Base-by-base conservation (phyloP, 2,329 filamentous ascomycete species). In the Mycosphaerelloides madeirae region DNA sequence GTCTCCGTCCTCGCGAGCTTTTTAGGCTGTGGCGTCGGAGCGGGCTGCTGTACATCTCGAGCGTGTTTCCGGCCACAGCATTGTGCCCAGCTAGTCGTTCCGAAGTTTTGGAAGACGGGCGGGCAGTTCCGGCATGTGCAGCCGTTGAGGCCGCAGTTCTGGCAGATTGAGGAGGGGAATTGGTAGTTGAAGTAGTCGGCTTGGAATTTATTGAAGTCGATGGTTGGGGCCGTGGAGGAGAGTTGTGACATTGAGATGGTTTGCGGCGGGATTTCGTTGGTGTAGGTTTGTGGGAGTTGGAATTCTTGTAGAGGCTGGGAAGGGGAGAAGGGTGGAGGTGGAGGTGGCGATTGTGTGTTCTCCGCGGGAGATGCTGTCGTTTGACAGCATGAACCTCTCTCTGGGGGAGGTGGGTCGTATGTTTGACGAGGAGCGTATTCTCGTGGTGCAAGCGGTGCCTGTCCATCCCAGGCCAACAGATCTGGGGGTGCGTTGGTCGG, bases 51-150 rank as follows among this genome's bases (percentile, higher is more conserved):
- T 7, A 49, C 44, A 13, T 55, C 57, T 16, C 58, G 51, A 7
- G 60, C 59, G 44, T 64, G 60, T 44, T 61, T 61, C 8, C 61
- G 54, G 3, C 59, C 58, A 46, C 61, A 64, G 45, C 57, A 60
- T 34, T 63, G 58, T 35, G 58, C 60, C 61, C 61, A 64, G 43
- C 55, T 60, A 6, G 59, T 56, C 5, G 44, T 59, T 22, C 44
- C 48, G 29, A 53, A 53, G 38, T 54, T 60, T 43, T 64, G 61
- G 43, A 64, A 60, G 35, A 60, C 46, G 3, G 60, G 57, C 7
- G 61, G 61, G 38, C 61, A 64, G 29, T 56, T 61, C 14, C 59
- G 45, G 41, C 61, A 64, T 19, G 59, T 63, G 38, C 61, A 64
- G 25, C 60, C 60, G 41, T 50, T 56, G 2, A 62, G 51, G 28